Evolutionary conservation across 345 rosid species (phyloP), one percentile per base, ranked within the genome.

Genomic region (Moricandia arvensis): DNA sequence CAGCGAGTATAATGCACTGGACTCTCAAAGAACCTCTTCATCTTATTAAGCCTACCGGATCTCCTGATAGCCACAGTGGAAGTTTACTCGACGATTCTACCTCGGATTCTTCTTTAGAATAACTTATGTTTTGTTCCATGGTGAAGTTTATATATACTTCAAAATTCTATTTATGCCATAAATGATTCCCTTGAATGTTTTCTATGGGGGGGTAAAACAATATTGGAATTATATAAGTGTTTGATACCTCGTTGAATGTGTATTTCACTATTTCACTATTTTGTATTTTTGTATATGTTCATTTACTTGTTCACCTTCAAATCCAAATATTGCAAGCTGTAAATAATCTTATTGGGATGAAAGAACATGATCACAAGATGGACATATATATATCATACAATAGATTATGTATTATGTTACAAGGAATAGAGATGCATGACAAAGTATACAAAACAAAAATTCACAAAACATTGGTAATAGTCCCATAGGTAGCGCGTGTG

Each of bases 1-100:
- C 99, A 0, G 97, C 97, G 24, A 95, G 96, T 75, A 88, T 95
- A 54, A 95, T 89, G 97, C 80, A 90, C 33, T 92, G 99, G 99
- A 85, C 82, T 85, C 82, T 95, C 76, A 90, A 88, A 82, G 91
- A 92, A 80, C 93, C 93, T 5, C 80, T 79, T 72, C 86, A 85
- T 57, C 93, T 88, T 63, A 54, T 18, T 45, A 86, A 88, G 73
- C 71, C 88, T 41, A 79, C 82, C 1, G 86, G 81, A 51, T 80
- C 85, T 47, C 90, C 97, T 0, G 97, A 95, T 71, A 89, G 87
- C 47, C 97, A 91, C 47, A 77, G 63, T 5, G 86, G 87, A 61
- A 85, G 84, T 78, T 72, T 88, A 24, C 72, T 85, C 51, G 90
- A 93, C 35, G 93, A 80, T 80, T 89, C 93, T 71, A 90, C 99